Conservation (phyloP, 1,284 basidiomycete genomes). For the Leccinum subspadiceum region DNA sequence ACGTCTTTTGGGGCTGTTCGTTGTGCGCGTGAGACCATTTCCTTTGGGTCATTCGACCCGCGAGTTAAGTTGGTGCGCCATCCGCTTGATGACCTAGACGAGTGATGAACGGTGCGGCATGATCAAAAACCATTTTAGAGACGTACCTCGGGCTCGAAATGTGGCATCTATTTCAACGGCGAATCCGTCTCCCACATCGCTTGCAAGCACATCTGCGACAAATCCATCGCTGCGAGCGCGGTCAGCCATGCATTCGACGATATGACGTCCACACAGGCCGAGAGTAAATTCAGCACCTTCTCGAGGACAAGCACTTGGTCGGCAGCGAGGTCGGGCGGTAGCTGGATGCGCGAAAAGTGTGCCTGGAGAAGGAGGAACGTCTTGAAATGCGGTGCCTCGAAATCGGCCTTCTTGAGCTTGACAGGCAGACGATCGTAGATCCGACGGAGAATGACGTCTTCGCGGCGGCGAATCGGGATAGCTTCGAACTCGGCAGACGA, state of each 20-base stretch:
- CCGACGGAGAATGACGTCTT: conserved; percentile 76
- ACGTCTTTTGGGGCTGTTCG: conserved; percentile 86
- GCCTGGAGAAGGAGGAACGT: conserved; percentile 96
- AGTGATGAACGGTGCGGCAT: conserved; percentile 4
- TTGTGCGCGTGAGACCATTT: conserved; percentile 92
- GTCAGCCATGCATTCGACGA: conserved; percentile 88
- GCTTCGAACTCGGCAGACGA: conserved; percentile 95
- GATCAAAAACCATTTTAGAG: background rate
- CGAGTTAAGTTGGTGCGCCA: conserved; percentile 91
- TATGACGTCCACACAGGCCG: conserved; percentile 97
- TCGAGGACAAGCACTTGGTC: conserved; percentile 87
- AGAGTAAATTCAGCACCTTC: conserved; percentile 87
- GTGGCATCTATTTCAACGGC: conserved; percentile 92
- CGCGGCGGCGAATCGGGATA: conserved; percentile 92
- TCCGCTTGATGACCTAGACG: conserved; percentile 74
- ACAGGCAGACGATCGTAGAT: conserved; percentile 70
- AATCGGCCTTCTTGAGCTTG: conserved; percentile 85
- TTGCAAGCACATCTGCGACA: conserved; percentile 99
- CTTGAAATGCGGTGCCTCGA: conserved; percentile 96
- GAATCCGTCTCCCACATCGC: conserved; percentile 97
- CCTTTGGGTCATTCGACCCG: conserved; percentile 87
- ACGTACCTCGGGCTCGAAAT: conserved; percentile 82
- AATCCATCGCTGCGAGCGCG: conserved; percentile 95
- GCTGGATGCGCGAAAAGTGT: conserved; percentile 89
- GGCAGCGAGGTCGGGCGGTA: conserved; percentile 91